Evolutionary conservation across 257 asterid genomes (phyloP), one percentile per base, ranked within the genome.

Genomic region (Solanum virginianum): DNA sequence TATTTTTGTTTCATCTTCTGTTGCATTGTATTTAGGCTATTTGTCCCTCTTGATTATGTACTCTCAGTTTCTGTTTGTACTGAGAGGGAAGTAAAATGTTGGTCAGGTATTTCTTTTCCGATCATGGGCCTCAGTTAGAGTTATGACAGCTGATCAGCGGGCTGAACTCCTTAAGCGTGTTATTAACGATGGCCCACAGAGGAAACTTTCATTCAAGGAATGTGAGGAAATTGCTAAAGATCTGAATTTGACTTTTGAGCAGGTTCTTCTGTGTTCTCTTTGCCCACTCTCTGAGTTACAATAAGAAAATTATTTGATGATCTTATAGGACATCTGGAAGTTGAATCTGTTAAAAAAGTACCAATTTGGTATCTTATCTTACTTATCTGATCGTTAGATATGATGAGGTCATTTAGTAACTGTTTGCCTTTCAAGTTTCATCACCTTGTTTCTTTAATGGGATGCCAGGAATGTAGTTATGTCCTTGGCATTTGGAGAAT

Each of bases 191-290:
- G 94, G 91, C 53, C 88, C 91, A 56, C 88, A 89, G 77, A 91
- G 87, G 87, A 95, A 90, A 88, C 97, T 96, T 83, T 91, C 98
- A 80, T 91, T 88, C 75, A 86, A 65, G 68, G 97, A 93, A 85
- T 96, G 99, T 85, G 90, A 84, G 89, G 87, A 89, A 91, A 95
- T 96, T 89, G 96, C 99, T 47, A 90, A 89, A 86, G 97, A 93
- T 88, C 95, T 96, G 80, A 90, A 92, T 92, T 89, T 96, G 93
- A 92, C 98, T 84, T 80, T 95, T 84, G 98, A 93, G 87, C 98
- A 96, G 99, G 99, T 94, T 82, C 85, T 90, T 75, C 82, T 88
- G 84, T 82, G 81, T 89, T 80, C 87, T 84, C 88, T 65, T 83
- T 59, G 86, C 83, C 36, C 72, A 32, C 43, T 83, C 51, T 71